Evolutionary conservation across 352 stramenopile genomes (phyloP).

Genomic region (Phytophthora parvispora): DNA sequence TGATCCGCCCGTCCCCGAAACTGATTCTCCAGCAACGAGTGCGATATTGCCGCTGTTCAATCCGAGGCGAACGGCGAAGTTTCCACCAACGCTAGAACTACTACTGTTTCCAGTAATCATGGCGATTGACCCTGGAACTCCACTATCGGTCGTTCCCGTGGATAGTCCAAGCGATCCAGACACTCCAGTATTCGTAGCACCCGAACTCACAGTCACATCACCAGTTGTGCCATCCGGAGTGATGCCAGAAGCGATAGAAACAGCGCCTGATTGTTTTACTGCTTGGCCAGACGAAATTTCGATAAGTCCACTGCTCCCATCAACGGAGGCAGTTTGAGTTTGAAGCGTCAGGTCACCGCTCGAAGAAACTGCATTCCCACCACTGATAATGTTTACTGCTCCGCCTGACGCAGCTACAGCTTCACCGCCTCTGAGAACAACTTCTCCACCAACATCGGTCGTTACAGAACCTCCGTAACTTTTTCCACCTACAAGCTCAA

Average conservation of each 20-base stretch:
- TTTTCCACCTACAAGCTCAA: conserved; percentile 51
- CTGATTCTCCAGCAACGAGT: conserved; percentile 25
- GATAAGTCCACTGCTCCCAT: conserved; percentile 51
- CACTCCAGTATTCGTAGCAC: conserved; percentile 26
- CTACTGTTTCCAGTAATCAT: conserved; percentile 38
- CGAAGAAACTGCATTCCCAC: conserved; percentile 50
- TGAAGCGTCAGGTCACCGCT: conserved; percentile 57
- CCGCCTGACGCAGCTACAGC: conserved; percentile 55
- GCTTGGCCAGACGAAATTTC: conserved; percentile 34
- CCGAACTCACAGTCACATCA: conserved; percentile 34
- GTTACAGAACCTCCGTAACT: conserved; percentile 51
- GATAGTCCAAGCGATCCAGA: conserved; percentile 40
- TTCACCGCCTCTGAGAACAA: conserved; percentile 50
- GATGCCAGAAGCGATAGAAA: conserved; percentile 30
- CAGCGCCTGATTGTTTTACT: conserved; percentile 29
- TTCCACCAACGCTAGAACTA: conserved; percentile 33
- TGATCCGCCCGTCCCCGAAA: conserved; percentile 23
- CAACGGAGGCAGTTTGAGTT: conserved; percentile 35
- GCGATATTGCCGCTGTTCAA: conserved; percentile 39
- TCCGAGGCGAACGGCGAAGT: conserved; percentile 36
- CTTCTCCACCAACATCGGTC: conserved; percentile 53
- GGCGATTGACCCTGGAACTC: conserved; percentile 35
- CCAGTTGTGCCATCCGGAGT: conserved; percentile 41
- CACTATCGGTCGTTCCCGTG: conserved; percentile 29
- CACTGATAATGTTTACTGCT: conserved; percentile 54